Percentiles rank a stretch among this genome's conserved stretches.
phyloP scores from a whole-genome alignment of 345 rosid species.

The Ceriops decandra region DNA sequence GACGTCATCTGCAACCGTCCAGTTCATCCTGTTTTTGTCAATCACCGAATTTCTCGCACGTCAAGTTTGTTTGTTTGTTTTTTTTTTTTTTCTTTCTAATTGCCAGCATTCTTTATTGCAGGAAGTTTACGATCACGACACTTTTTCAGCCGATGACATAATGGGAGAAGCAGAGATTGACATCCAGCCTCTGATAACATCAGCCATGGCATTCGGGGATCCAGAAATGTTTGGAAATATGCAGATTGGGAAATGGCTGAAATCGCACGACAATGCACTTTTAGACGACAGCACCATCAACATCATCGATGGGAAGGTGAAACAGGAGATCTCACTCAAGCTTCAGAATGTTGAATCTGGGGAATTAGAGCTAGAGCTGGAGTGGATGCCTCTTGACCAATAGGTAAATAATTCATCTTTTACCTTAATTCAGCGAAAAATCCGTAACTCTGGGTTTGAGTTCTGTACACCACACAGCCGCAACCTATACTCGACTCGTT shows the following conservation, averaged over 20 bases:
- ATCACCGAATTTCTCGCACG: neutral
- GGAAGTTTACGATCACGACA: conserved; percentile 82
- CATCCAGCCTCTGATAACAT: conserved; percentile 78
- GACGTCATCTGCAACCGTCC: too few species aligned
- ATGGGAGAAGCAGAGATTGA: conserved; percentile 97
- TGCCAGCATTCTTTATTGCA: conserved; percentile 27
- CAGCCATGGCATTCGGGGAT: conserved; percentile 89
- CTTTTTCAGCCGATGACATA: conserved; percentile 92
- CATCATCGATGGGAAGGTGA: conserved; percentile 88
- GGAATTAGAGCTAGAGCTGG: conserved; percentile 62
- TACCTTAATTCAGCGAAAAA: too few species aligned
- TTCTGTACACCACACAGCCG: too few species aligned
- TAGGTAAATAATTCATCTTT: conserved; percentile 21
- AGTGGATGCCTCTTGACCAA: conserved; percentile 79
- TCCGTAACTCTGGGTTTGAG: too few species aligned
- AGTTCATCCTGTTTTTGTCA: too few species aligned
- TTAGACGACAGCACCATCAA: conserved; percentile 75
- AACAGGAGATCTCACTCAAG: conserved; percentile 59
- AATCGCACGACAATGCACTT: conserved; percentile 84
- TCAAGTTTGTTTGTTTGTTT: neutral
- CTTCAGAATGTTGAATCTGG: conserved; percentile 98
- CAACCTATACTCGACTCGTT: too few species aligned
- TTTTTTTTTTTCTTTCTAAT: neutral
- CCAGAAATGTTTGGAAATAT: conserved; percentile 84
- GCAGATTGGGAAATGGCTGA: conserved; percentile 96